Conservation (phyloP, 2,329 filamentous ascomycete species). For the Talaromyces rugulosus region DNA sequence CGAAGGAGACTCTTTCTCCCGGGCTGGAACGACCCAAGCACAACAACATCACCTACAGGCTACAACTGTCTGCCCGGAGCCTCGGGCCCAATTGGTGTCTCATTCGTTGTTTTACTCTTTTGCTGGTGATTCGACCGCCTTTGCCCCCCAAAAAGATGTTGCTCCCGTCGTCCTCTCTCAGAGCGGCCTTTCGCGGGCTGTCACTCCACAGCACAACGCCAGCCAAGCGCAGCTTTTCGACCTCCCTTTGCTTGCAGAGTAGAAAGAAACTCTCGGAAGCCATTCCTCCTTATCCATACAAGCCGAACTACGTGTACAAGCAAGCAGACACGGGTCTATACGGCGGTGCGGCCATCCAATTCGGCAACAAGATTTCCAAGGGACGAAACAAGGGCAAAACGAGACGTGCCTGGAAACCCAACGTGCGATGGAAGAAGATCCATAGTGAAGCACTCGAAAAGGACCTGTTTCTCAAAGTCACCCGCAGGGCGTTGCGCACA, state of each 20-base stretch:
- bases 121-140: not conserved
- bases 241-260: conserved; percentile 29
- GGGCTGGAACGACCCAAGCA: not conserved
- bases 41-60: not conserved
- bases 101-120: not conserved
- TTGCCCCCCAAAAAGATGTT: conserved; percentile 24
- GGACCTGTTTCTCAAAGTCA: conserved; percentile 43
- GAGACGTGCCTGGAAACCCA: conserved; percentile 46
- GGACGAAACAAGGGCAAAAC: conserved; percentile 48
- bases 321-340: conserved; percentile 47
- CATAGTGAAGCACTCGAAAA: conserved; percentile 41
- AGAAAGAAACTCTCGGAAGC: conserved; percentile 30
- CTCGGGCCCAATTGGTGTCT: not conserved
- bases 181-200: conserved; percentile 35
- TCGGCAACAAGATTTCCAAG: conserved; percentile 49
- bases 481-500: conserved; percentile 43
- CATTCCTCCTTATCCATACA: conserved; percentile 46
- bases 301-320: conserved; percentile 39
- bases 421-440: conserved; percentile 45
- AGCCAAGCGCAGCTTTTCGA: conserved; percentile 31
- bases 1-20: not conserved
- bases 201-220: conserved; percentile 29
- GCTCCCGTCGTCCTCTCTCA: conserved; percentile 30
- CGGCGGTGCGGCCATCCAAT: conserved; percentile 42
- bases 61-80: not conserved